Evolutionary conservation across 2,329 filamentous ascomycete species (phyloP).

Genomic region (Septoria petroselini): DNA sequence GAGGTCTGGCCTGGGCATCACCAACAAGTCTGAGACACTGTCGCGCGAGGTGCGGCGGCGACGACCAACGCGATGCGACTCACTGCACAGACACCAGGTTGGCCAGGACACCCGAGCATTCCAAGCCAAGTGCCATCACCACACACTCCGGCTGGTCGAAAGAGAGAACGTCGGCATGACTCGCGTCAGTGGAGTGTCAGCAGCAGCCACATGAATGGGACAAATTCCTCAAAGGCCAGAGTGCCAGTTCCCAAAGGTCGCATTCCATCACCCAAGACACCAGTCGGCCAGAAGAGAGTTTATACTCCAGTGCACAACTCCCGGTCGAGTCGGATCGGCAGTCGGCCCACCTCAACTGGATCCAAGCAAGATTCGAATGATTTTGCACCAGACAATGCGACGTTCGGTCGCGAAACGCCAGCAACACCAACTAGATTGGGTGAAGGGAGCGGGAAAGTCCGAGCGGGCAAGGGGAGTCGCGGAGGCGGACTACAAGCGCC

Average conservation of each 20-base stretch:
- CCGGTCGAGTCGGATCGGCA: neutral
- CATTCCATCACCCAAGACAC: neutral
- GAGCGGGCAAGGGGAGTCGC: too few species aligned
- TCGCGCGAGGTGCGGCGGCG: too few species aligned
- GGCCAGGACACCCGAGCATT: neutral
- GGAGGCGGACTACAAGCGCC: too few species aligned
- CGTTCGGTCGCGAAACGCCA: too few species aligned
- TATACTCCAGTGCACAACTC: neutral
- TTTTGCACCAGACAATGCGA: neutral
- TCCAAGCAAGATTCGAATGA: neutral
- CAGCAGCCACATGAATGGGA: neutral
- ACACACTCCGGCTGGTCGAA: constrained; percentile 1
- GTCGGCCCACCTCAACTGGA: too few species aligned
- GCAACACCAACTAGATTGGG: too few species aligned
- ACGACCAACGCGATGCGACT: neutral
- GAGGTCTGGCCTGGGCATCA: too few species aligned
- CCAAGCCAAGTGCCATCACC: constrained; percentile 2
- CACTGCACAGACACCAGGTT: constrained; percentile 3
- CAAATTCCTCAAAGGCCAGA: neutral
- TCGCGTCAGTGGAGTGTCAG: constrained; percentile 4
- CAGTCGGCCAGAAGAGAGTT: neutral
- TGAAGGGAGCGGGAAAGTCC: too few species aligned
- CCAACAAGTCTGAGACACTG: too few species aligned
- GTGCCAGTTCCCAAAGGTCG: neutral
- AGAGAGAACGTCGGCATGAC: constrained; percentile 3